Evolutionary conservation across 805 yeast species (phyloP).

Genomic region (Kuraishia capsulata): DNA sequence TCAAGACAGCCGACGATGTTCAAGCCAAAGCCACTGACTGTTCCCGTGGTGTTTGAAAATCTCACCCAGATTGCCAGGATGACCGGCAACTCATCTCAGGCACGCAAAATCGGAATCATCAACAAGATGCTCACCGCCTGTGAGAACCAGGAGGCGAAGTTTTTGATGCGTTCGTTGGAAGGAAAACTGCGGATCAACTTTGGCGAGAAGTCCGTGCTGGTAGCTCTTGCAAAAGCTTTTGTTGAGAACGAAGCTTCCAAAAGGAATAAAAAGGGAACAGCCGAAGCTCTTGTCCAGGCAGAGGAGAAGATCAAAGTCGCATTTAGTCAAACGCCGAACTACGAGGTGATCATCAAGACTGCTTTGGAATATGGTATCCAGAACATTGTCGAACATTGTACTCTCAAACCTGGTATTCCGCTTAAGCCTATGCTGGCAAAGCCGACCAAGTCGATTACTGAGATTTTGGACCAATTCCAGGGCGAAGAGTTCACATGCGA

Average conservation of each 20-base stretch:
- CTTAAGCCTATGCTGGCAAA: constrained; percentile 97
- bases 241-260: constrained; percentile 44
- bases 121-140: constrained; percentile 82
- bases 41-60: constrained; percentile 62
- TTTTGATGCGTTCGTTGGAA: constrained; percentile 79
- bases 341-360: constrained; percentile 64
- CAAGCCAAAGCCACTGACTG: constrained; percentile 74
- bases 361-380: constrained; percentile 62
- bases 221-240: constrained; percentile 79
- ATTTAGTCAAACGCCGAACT: constrained; percentile 84
- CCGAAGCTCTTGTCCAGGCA: constrained; percentile 45
- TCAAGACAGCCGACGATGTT: constrained; percentile 88
- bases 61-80: constrained; percentile 69
- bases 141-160: constrained; percentile 82
- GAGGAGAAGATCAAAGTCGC: constrained; percentile 80
- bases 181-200: constrained; percentile 89
- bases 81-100: constrained; percentile 77
- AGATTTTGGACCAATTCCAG: constrained; percentile 81
- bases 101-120: constrained; percentile 66
- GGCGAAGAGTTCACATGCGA: constrained; percentile 87
- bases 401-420: constrained; percentile 86
- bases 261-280: constrained; percentile 10
- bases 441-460: constrained; percentile 91
- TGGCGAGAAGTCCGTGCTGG: constrained; percentile 87
- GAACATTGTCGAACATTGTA: constrained; percentile 57